Base-by-base conservation (phyloP, 495 filamentous ascomycete species). In the Lasiosphaeriaceae sp. region DNA sequence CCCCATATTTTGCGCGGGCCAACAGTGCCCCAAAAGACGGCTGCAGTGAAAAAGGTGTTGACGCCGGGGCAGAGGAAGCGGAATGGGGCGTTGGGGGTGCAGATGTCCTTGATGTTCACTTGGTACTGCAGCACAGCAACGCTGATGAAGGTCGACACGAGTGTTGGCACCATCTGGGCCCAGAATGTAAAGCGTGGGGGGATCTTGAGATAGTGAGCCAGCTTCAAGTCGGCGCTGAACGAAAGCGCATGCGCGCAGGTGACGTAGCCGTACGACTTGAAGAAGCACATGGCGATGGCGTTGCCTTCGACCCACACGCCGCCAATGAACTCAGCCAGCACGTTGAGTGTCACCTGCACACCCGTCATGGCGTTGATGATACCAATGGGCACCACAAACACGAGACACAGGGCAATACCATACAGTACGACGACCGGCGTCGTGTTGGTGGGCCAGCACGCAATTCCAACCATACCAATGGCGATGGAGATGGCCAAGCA, bases 311-410 rank as follows among this genome's bases (percentile, higher is more conserved):
- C 70, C 54, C 56, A 71, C 3, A 69, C 66, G 11, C 73, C 74
- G n/a, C 74, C 74, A 44, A 77, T 74, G 48, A 77, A 77, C 59
- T 77, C 74, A 43, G 74, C 74, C 12, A 77, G 61, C 43, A 77
- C 71, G 54, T 74, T 75, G 21, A 77, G 61, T 3, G 73, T 74
- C 1, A 77, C 71, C 49, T 72, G 61, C 6, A 75, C 60, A 17
- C 74, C 73, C 4, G 74, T 77, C 62, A 77, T 77, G 49, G 71
- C 69, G 19, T 61, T 59, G 60, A 77, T 70, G 56, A 77, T 73
- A 22, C 74, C 74, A 21, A 74, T 64, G 16, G 74, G 74, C 2
- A 77, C 55, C 19, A 77, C 66, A 47, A 77, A 75, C n/a, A 75
- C 39, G 39, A 73, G 60, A 49, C 72, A 74, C 14, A 77, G 71